phyloP scores from a whole-genome alignment of 2,329 filamentous ascomycete species.

The Fusarium sp. region DNA sequence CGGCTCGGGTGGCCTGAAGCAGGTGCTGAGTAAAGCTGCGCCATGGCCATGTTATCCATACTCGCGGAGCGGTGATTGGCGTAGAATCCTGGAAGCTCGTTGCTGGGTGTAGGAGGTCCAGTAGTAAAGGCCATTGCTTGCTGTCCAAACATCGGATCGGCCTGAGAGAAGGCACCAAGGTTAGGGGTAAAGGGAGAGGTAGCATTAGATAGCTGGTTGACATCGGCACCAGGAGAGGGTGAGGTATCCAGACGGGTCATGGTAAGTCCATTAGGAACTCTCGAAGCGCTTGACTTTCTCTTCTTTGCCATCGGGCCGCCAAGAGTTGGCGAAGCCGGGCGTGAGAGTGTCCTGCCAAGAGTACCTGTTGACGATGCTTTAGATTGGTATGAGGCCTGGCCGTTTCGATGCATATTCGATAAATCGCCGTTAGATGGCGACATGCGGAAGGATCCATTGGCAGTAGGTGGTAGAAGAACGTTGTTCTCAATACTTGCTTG shows the following conservation, averaged over 20 bases:
- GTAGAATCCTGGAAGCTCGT: conserved; percentile 69
- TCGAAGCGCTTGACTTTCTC: conserved; percentile 80
- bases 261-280: conserved; percentile 77
- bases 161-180: conserved; percentile 56
- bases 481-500: conserved; percentile 46
- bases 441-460: conserved; percentile 61
- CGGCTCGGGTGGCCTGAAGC: conserved; percentile 80
- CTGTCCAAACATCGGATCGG: conserved; percentile 60
- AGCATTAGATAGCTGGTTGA: conserved; percentile 54
- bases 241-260: conserved; percentile 85
- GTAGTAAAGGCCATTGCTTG: conserved; percentile 61
- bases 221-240: conserved; percentile 54
- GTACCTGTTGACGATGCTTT: conserved; percentile 49
- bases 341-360: conserved; percentile 64
- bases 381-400: conserved; percentile 53
- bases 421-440: conserved; percentile 74
- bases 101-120: conserved; percentile 75
- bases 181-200: conserved; percentile 67
- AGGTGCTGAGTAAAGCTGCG: conserved; percentile 77
- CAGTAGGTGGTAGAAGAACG: conserved; percentile 49
- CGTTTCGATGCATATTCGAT: conserved; percentile 65
- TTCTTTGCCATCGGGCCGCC: conserved; percentile 79
- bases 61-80: conserved; percentile 69
- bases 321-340: conserved; percentile 78
- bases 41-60: conserved; percentile 72